Percentiles rank a stretch among this genome's conserved stretches.
These are phyloP conservation scores for Antitrichia curtipendula DNA, from an alignment of 225 moss, liverwort and hornwort species.

Conservation along the genomic window DNA sequence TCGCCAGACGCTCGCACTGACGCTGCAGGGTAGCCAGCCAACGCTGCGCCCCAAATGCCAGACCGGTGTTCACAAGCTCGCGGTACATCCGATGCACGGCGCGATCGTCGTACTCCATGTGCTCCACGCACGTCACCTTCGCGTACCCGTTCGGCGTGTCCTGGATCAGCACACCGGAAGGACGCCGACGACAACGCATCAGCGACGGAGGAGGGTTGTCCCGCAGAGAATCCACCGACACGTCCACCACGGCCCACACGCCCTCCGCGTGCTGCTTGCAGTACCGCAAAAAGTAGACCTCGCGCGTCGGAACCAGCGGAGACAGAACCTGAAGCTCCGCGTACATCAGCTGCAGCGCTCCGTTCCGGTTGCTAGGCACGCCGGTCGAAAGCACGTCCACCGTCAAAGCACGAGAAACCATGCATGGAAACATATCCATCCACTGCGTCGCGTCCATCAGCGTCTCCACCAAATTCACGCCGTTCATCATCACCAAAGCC, in stretches of 20 bases:
- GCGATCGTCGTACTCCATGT: constrained; percentile 79
- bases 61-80: constrained; percentile 65
- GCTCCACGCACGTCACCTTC: constrained; percentile 85
- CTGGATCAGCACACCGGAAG: constrained; percentile 79
- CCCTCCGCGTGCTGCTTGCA: constrained; percentile 86
- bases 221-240: constrained; percentile 64
- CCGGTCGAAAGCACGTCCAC: constrained; percentile 74
- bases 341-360: constrained; percentile 88
- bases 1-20: constrained; percentile 82
- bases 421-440: constrained; percentile 94
- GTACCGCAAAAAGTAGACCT: constrained; percentile 72
- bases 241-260: constrained; percentile 43
- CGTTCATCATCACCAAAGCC: constrained; percentile 79
- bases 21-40: constrained; percentile 81
- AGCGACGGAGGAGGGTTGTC: constrained; percentile 68
- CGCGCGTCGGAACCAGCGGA: constrained; percentile 76
- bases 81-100: constrained; percentile 75
- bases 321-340: constrained; percentile 78
- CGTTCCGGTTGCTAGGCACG: constrained; percentile 54
- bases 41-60: constrained; percentile 78
- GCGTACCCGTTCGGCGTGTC: constrained; percentile 80
- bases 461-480: constrained; percentile 59
- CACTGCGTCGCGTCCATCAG: constrained; percentile 75
- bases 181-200: constrained; percentile 80
- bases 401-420: constrained; percentile 75